Evolutionary conservation across 208 protist genomes (phyloP).

Genomic region (Angomonas ambiguus): DNA sequence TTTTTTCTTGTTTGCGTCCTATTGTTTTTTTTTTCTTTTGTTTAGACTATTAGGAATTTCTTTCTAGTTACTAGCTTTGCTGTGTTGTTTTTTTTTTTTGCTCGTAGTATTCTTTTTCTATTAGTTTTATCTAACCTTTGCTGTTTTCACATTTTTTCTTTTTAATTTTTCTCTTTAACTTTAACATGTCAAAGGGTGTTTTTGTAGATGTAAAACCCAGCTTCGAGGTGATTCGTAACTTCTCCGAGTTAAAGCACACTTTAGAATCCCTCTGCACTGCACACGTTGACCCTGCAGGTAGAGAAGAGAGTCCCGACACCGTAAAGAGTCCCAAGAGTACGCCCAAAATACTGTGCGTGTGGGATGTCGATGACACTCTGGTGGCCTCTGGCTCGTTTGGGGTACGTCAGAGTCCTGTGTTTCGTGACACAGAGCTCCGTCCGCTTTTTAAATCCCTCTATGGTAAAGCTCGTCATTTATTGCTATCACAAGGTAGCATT

Average conservation of each 20-base stretch:
- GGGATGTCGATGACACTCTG: conserved; percentile 86
- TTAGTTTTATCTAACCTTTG: conserved; percentile 15
- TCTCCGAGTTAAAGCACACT: conserved; percentile 15
- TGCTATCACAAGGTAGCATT: conserved; percentile 83
- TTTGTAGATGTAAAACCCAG: conserved; percentile 19
- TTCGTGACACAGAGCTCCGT: conserved; percentile 40
- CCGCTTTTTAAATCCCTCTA: conserved; percentile 35
- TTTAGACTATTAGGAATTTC: neutral
- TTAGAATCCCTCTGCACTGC: neutral
- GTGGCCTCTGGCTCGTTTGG: conserved; percentile 51
- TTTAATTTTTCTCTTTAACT: neutral
- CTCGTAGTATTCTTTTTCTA: conserved; percentile 4
- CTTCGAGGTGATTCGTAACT: conserved; percentile 24
- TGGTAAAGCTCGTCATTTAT: conserved; percentile 38
- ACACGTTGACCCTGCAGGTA: neutral
- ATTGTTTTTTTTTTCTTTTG: conserved; percentile 12
- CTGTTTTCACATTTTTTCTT: neutral
- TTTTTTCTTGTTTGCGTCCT: neutral
- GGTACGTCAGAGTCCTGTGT: conserved; percentile 59
- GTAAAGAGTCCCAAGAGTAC: neutral
- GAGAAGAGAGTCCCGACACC: neutral
- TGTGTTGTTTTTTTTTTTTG: conserved; percentile 7
- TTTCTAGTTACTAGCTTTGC: neutral
- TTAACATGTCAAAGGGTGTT: neutral
- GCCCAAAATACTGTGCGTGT: conserved; percentile 59